A percentile compares a stretch with the other conserved stretches of the same genome.
These are phyloP conservation scores for Marasmius sp. DNA, from an alignment of 1,284 basidiomycete species.

Conservation along the genomic window DNA sequence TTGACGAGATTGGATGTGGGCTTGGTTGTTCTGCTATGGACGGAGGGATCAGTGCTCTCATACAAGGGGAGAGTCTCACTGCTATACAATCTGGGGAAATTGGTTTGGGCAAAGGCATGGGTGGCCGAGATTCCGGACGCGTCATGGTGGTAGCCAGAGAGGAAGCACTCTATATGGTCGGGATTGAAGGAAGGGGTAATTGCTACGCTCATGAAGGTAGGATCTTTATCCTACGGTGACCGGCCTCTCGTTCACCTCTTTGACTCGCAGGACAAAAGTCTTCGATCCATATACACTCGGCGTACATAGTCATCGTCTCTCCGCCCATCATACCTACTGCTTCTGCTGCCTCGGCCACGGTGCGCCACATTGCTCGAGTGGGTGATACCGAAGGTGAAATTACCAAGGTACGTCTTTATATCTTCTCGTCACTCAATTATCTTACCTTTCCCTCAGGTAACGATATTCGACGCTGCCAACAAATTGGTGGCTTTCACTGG, in stretches of 20 bases:
- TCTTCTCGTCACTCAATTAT: neutral
- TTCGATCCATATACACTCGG: conserved; percentile 68
- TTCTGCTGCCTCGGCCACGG: conserved; percentile 68
- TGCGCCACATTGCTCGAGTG: conserved; percentile 65
- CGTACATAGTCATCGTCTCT: conserved; percentile 88
- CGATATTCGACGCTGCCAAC: conserved; percentile 91
- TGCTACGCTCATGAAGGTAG: conserved; percentile 91
- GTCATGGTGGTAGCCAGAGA: conserved; percentile 88
- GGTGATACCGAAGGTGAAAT: conserved; percentile 59
- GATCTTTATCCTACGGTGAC: conserved; percentile 5
- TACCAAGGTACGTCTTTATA: conserved; percentile 47
- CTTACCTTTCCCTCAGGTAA: conserved; percentile 41
- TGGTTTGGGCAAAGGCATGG: neutral
- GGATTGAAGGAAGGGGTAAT: conserved; percentile 79
- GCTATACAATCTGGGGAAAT: neutral
- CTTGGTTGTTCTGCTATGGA: conserved; percentile 86
- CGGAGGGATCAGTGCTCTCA: conserved; percentile 44
- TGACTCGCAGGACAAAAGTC: conserved; percentile 59
- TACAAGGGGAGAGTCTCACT: conserved; percentile 2
- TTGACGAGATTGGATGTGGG: conserved; percentile 86
- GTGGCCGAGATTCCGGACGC: neutral
- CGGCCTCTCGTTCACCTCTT: neutral
- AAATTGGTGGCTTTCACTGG: conserved; percentile 87
- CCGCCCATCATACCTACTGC: conserved; percentile 77
- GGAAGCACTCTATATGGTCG: conserved; percentile 90